These are phyloP conservation scores for Eucalyptus sp. DNA, from an alignment of 345 rosid species.

Conservation along the genomic window DNA sequence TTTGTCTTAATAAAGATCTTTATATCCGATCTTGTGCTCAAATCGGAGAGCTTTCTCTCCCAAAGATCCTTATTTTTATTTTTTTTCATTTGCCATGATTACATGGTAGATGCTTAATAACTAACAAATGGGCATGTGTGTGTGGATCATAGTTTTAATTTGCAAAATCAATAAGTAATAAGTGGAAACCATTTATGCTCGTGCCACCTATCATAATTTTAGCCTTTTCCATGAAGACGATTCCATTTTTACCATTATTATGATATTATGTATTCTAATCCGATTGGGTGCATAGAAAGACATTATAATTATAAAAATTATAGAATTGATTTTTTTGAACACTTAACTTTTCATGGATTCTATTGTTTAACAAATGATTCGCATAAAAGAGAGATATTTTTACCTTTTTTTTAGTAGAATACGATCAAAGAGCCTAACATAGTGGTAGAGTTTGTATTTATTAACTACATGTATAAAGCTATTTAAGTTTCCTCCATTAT, in stretches of 20 bases:
- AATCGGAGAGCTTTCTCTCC: not conserved
- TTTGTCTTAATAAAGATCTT: not conserved
- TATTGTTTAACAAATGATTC: not conserved
- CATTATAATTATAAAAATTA: not conserved
- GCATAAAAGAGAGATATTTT: not conserved
- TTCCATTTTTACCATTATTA: not conserved
- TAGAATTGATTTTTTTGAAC: not conserved
- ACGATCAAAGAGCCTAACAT: not conserved
- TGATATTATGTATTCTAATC: not conserved
- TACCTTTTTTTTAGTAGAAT: not conserved
- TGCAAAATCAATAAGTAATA: not conserved
- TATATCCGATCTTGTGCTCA: not conserved
- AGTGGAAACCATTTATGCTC: not conserved
- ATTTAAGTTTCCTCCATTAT: not conserved
- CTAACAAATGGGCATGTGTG: not conserved
- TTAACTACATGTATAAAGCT: not conserved
- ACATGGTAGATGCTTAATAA: not conserved
- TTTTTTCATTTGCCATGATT: too few species aligned
- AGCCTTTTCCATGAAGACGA: not conserved
- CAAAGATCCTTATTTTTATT: not conserved
- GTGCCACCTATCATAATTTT: not conserved
- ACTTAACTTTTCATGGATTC: not conserved
- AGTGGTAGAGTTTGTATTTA: not conserved
- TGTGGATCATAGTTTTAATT: not conserved
- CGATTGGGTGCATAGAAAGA: not conserved